These are phyloP conservation scores for Crucihimalaya himalaica DNA, from an alignment of 345 rosid genomes.

Conservation along the genomic window DNA sequence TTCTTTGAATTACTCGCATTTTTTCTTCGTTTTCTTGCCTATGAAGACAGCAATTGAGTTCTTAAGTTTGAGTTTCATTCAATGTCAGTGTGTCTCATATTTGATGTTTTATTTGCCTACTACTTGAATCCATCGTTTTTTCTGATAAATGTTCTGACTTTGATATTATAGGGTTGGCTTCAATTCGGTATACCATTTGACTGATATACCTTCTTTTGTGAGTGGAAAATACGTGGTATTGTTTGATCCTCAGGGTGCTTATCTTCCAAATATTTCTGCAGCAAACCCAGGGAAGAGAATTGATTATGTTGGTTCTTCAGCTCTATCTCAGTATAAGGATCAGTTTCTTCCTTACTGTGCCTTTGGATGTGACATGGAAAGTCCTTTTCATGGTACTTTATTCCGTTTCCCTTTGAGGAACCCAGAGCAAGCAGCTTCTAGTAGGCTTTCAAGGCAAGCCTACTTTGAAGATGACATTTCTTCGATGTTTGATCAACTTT, in stretches of 20 bases:
- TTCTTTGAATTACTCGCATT: neutral
- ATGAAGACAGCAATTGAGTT: conserved; percentile 9
- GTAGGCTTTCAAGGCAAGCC: conserved; percentile 90
- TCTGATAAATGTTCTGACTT: conserved; percentile 28
- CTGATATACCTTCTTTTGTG: conserved; percentile 94
- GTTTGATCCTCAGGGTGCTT: conserved; percentile 90
- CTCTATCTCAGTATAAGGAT: conserved; percentile 62
- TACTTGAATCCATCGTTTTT: neutral
- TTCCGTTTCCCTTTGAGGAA: conserved; percentile 94
- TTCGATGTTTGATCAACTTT: conserved; percentile 76
- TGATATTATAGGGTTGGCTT: conserved; percentile 70
- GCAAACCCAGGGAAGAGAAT: conserved; percentile 96
- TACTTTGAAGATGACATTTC: conserved; percentile 61
- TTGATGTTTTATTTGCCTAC: neutral
- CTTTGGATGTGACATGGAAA: conserved; percentile 91
- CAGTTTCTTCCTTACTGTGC: conserved; percentile 84
- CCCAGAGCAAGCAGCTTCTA: conserved; percentile 65
- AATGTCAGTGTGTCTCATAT: neutral
- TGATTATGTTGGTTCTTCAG: conserved; percentile 74
- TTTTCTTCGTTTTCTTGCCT: neutral
- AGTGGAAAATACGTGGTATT: conserved; percentile 82
- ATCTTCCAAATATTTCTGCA: conserved; percentile 79
- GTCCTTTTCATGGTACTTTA: conserved; percentile 70
- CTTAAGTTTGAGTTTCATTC: neutral
- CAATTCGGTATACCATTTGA: conserved; percentile 93